Base-by-base conservation (phyloP, 768 basidiomycete species). In the Lepiota subincarnata region DNA sequence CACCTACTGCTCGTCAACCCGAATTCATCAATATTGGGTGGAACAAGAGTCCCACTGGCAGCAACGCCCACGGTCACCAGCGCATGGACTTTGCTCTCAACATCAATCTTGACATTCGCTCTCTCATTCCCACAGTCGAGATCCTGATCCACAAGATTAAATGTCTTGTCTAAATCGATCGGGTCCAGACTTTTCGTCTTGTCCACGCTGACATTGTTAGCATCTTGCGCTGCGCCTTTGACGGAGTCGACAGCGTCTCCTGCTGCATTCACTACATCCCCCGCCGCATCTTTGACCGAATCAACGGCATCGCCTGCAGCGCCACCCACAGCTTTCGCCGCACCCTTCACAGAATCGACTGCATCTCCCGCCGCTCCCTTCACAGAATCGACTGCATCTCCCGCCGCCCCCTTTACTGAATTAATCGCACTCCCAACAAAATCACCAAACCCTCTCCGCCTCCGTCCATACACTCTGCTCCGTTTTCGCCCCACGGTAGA, bases 1-100 rank as follows among this genome's bases (percentile, higher is more conserved):
- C 36, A 62, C 68, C 50, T 43, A 74, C 75, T 64, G 20, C 68
- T 61, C 35, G 69, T 63, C 36, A 76, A 44, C 0, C 65, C 64
- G 37, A 78, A 71, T 36, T 69, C 66, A 0, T 59, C 53, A 3
- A 79, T 57, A 22, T 70, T 63, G 0, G 75, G 76, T 1, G 79
- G 80, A 1, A 78, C 49, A 44, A 81, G 63, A 4, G 74, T 75
- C 12, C 80, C 79, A 24, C 53, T 62, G 0, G 71, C 76, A 5
- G 68, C 73, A 6, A 79, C 61, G 11, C 75, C 76, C 16, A 77
- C 57, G 8, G 65, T 64, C 1, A 68, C 67, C 2, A 66, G 55
- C 0, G 68, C 73, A 42, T 73, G 64, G 2, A 69, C 71, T 22
- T 65, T 65, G 5, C 65, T 66, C 18, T 64, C 58, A 4, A 69